A percentile compares a stretch with the other conserved stretches of the same genome.
Evolutionary conservation across 768 basidiomycete genomes (phyloP).

Genomic region (Pisolithus microcarpus): DNA sequence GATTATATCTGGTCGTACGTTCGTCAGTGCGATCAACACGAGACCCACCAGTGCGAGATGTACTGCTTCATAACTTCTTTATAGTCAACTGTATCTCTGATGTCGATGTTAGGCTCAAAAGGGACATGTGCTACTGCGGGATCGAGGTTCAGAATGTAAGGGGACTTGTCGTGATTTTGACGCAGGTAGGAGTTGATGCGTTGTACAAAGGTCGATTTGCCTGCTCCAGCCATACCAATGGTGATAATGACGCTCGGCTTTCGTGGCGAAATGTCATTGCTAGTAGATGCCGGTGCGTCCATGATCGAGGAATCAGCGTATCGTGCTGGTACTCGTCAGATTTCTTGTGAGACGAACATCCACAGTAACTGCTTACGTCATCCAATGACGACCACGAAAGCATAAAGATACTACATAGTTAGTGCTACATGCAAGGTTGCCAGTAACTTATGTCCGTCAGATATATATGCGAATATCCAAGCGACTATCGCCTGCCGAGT

Average conservation of each 20-base stretch:
- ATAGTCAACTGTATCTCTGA: conserved; percentile 95
- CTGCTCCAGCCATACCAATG: conserved; percentile 95
- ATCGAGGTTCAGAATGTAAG: conserved; percentile 96
- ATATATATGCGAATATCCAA: not conserved
- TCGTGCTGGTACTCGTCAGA: too few relatives aligned
- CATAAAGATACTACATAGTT: too few relatives aligned
- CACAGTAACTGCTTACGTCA: too few relatives aligned
- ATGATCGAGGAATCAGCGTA: not conserved
- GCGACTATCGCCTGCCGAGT: conserved; percentile 4
- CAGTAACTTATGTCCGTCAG: not conserved
- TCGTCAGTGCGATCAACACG: too few relatives aligned
- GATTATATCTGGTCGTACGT: conserved; percentile 67
- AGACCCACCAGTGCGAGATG: conserved; percentile 30
- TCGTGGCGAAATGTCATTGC: conserved; percentile 9
- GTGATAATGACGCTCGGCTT: conserved; percentile 82
- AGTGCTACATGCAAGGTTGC: too few relatives aligned
- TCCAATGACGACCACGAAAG: too few relatives aligned
- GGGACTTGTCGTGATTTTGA: conserved; percentile 54
- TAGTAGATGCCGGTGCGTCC: conserved; percentile 6
- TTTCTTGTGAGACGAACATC: too few relatives aligned
- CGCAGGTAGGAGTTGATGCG: conserved; percentile 90
- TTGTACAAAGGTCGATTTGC: conserved; percentile 96
- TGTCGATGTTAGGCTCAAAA: conserved; percentile 96
- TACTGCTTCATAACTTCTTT: conserved; percentile 99
- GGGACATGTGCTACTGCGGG: conserved; percentile 89